A percentile compares a stretch with the other conserved stretches of the same genome.
Conservation (phyloP, 345 rosid species). For the Luvunga scandens region DNA sequence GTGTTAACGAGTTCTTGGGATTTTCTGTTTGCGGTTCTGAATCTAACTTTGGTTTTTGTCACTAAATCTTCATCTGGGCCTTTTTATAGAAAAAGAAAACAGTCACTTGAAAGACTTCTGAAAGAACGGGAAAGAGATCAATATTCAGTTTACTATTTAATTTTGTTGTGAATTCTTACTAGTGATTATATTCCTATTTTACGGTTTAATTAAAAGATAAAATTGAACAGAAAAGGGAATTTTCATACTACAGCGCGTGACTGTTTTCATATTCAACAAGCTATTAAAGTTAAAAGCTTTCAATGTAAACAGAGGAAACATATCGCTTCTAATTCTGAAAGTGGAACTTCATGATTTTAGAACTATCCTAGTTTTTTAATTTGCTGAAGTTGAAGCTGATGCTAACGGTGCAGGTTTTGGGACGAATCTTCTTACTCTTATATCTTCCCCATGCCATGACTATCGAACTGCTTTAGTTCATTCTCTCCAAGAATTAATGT, state of each 20-base stretch:
- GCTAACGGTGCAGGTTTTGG: neutral
- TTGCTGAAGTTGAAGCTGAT: neutral
- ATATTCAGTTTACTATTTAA: neutral
- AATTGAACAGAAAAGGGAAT: neutral
- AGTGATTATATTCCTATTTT: neutral
- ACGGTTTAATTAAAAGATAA: neutral
- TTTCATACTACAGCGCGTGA: no score
- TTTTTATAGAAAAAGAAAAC: neutral
- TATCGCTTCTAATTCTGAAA: neutral
- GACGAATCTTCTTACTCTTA: constrained; percentile 13
- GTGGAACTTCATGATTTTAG: neutral
- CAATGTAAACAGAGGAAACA: neutral
- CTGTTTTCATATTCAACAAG: neutral
- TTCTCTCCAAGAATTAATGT: constrained; percentile 10
- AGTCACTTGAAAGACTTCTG: no score
- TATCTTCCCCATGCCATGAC: constrained; percentile 20
- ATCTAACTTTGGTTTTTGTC: neutral
- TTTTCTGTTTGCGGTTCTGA: neutral
- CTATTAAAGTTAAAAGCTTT: neutral
- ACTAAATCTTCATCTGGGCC: neutral
- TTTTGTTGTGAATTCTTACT: neutral
- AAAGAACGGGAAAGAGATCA: neutral
- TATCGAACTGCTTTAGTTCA: constrained; percentile 1
- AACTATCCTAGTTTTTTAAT: neutral
- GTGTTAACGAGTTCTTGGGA: neutral